A percentile compares a stretch with the other conserved stretches of the same genome.
These are phyloP conservation scores for Trichophyton mentagrophytes DNA, from an alignment of 2,329 filamentous ascomycete genomes.

Conservation along the genomic window DNA sequence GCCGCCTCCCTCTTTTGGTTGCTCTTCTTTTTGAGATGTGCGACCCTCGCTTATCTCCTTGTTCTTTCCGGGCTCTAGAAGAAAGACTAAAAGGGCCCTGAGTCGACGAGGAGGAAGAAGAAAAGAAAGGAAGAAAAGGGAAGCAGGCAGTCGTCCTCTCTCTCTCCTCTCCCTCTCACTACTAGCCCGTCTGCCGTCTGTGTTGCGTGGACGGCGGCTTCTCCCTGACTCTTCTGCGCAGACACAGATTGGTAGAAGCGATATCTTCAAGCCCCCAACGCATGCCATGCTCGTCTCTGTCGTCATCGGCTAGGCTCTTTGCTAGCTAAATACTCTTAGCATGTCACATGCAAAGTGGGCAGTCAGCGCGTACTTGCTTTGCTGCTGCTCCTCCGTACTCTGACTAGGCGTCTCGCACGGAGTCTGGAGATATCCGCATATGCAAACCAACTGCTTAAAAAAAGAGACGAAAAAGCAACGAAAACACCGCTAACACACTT, in stretches of 20 bases:
- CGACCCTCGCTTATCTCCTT: background rate
- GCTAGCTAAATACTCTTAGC: background rate
- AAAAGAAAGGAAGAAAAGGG: too few relatives aligned
- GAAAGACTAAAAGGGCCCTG: background rate
- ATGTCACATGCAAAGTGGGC: background rate
- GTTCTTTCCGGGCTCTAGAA: conserved; percentile 1
- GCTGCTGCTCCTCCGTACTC: too few relatives aligned
- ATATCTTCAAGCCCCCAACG: too few relatives aligned
- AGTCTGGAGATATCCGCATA: background rate
- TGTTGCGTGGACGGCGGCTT: too few relatives aligned
- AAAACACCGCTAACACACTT: background rate
- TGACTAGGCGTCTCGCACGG: background rate
- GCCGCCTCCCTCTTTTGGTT: background rate
- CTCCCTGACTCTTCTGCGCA: too few relatives aligned
- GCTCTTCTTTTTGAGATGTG: background rate
- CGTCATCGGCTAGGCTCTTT: background rate
- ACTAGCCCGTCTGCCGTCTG: too few relatives aligned
- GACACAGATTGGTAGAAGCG: too few relatives aligned
- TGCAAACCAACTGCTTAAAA: background rate
- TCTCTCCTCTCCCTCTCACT: too few relatives aligned
- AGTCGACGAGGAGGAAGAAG: background rate
- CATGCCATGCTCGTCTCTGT: background rate
- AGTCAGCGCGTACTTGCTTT: background rate
- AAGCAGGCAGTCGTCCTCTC: too few relatives aligned
- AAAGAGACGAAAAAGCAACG: background rate